Evolutionary conservation across 139 green algal species (phyloP).

Genomic region (Chlorella sp.): DNA sequence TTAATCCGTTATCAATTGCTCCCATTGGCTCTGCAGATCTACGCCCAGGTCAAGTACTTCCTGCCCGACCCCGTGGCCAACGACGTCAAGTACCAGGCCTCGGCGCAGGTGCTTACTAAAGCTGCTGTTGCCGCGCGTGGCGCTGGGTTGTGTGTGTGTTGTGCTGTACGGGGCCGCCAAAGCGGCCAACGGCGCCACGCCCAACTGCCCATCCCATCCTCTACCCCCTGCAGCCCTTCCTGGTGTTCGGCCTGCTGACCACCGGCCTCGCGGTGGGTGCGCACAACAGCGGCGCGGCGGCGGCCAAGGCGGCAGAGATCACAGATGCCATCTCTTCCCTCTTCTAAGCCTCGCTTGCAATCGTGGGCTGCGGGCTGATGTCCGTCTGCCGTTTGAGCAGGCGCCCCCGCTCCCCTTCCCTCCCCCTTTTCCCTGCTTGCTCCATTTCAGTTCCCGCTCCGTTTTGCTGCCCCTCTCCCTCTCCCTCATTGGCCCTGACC

Average conservation of each 20-base stretch:
- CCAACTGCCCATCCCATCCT: not conserved
- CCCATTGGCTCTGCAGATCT: constrained; percentile 78
- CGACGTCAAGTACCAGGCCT: constrained; percentile 91
- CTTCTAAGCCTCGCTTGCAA: not conserved
- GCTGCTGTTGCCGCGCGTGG: too few species aligned
- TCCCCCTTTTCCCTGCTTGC: too few species aligned
- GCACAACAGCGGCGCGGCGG: constrained; percentile 32
- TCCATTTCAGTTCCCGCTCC: too few species aligned
- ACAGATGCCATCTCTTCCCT: not conserved
- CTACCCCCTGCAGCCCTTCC: constrained; percentile 90
- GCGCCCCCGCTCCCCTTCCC: too few species aligned
- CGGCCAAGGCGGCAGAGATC: constrained; percentile 8
- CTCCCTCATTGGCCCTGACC: too few species aligned
- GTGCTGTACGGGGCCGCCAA: too few species aligned
- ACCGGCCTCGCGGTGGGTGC: constrained; percentile 94
- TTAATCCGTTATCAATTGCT: too few species aligned
- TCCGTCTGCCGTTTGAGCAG: too few species aligned
- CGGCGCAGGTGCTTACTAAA: constrained; percentile 52
- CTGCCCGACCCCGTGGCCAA: constrained; percentile 97
- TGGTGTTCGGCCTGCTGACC: constrained; percentile 97
- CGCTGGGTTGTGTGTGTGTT: too few species aligned
- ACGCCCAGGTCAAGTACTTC: constrained; percentile 96
- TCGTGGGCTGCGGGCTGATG: too few species aligned
- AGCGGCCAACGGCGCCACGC: too few species aligned
- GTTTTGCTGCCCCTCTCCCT: too few species aligned